Evolutionary conservation across 768 basidiomycete species (phyloP).

Genomic region (Podaxis rugospora): DNA sequence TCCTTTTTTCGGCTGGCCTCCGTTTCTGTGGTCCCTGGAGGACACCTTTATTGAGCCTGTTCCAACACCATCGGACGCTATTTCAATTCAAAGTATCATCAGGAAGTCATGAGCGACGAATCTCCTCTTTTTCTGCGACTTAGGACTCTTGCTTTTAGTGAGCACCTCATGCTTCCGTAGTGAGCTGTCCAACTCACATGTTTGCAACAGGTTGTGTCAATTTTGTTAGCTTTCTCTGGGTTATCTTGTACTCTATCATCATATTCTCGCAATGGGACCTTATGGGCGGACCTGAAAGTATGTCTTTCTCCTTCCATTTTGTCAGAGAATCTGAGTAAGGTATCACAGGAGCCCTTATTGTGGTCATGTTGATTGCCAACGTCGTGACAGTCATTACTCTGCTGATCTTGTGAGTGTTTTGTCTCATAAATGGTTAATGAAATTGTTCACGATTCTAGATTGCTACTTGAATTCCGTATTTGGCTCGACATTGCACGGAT

Average conservation of each 20-base stretch:
- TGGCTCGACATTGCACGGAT: slow-evolving; percentile 29
- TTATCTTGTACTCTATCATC: slow-evolving; percentile 22
- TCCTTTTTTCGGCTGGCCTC: not conserved
- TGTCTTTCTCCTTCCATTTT: slow-evolving; percentile 6
- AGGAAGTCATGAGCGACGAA: slow-evolving; percentile 1
- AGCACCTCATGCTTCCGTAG: not conserved
- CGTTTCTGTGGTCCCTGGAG: slow-evolving; percentile 5
- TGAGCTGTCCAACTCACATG: not conserved
- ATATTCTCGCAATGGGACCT: slow-evolving; percentile 24
- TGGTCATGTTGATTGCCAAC: slow-evolving; percentile 23
- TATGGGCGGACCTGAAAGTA: slow-evolving; percentile 23
- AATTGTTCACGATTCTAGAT: slow-evolving; percentile 10
- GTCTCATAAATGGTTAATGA: not conserved
- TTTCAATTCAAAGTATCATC: not conserved
- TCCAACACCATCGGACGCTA: not conserved
- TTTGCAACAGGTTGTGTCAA: slow-evolving; percentile 16
- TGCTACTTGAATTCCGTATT: slow-evolving; percentile 21
- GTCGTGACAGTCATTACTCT: slow-evolving; percentile 23
- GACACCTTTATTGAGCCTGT: not conserved
- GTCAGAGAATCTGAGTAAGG: not conserved
- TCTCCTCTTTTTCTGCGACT: slow-evolving; percentile 13
- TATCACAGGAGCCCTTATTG: slow-evolving; percentile 21
- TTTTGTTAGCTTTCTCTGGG: slow-evolving; percentile 24
- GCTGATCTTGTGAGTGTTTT: slow-evolving; percentile 23
- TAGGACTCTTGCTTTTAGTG: slow-evolving; percentile 14